Evolutionary conservation across 2,329 filamentous ascomycete species (phyloP).

Genomic region (Cryphonectria parasitica): DNA sequence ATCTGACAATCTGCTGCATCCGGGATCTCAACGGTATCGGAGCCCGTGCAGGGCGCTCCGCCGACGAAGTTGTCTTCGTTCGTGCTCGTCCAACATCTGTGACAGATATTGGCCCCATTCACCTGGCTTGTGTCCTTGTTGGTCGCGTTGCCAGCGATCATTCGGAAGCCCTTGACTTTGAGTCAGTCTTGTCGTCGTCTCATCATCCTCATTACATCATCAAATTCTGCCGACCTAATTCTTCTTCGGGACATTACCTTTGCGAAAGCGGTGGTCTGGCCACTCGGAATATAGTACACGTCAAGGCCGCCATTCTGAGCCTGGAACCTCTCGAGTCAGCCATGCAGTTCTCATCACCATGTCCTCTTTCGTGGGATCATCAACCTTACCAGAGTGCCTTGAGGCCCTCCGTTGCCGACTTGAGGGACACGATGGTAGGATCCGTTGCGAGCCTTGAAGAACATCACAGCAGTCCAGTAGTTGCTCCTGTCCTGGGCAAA

Average conservation of each 20-base stretch:
- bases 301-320: constrained; percentile 47
- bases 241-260: constrained; percentile 35
- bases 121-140: constrained; percentile 47
- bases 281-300: constrained; percentile 50
- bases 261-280: constrained; percentile 47
- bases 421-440: constrained; percentile 49
- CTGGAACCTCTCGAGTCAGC: not conserved
- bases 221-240: no score
- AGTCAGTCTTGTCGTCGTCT: not conserved
- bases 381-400: constrained; percentile 44
- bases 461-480: constrained; percentile 53
- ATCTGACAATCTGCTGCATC: constrained; percentile 51
- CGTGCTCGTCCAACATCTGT: constrained; percentile 51
- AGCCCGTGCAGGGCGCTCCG: constrained; percentile 52
- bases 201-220: no score
- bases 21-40: constrained; percentile 55
- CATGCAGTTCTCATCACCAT: not conserved
- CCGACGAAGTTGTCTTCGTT: constrained; percentile 52
- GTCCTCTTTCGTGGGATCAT: no score
- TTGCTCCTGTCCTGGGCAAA: constrained; percentile 50
- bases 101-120: constrained; percentile 47
- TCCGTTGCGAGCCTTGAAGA: constrained; percentile 49
- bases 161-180: constrained; percentile 47
- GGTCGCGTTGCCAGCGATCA: constrained; percentile 49
- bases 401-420: constrained; percentile 49